Evolutionary conservation across 2,329 filamentous ascomycete genomes (phyloP).

Genomic region (Ophiobolus disseminans): DNA sequence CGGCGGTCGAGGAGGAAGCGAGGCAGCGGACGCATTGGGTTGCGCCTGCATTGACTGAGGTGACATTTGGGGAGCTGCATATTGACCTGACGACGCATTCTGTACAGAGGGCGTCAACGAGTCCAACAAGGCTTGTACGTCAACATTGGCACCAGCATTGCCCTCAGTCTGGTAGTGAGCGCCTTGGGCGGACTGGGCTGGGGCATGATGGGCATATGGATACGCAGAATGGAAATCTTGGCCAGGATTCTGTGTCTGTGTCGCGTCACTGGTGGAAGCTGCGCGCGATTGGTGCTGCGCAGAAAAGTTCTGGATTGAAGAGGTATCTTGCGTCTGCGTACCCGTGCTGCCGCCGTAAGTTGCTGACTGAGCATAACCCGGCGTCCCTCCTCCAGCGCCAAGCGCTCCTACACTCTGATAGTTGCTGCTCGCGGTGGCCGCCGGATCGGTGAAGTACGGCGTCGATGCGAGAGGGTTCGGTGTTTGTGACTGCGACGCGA

Average conservation of each 20-base stretch:
- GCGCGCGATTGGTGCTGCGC: conserved; percentile 40
- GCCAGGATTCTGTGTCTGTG: conserved; percentile 32
- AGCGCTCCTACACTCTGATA: conserved; percentile 34
- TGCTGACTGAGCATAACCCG: conserved; percentile 32
- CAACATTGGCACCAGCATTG: conserved; percentile 46
- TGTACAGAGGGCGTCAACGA: conserved; percentile 48
- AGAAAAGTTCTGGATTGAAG: conserved; percentile 49
- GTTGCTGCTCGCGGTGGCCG: conserved; percentile 9
- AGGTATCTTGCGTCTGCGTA: conserved; percentile 45
- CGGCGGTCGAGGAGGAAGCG: conserved; percentile 55
- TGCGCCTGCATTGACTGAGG: conserved; percentile 40
- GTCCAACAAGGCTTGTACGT: conserved; percentile 57
- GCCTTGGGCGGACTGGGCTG: conserved; percentile 40
- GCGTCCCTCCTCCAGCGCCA: conserved; percentile 29
- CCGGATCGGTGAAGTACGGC: conserved; percentile 42
- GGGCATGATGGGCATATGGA: conserved; percentile 37
- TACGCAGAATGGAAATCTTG: conserved; percentile 42
- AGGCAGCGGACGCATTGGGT: conserved; percentile 44
- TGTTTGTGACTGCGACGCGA: conserved; percentile 42
- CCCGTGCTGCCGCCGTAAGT: conserved; percentile 36
- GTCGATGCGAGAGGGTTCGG: conserved; percentile 38
- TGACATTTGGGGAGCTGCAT: conserved; percentile 42
- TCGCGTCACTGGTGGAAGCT: conserved; percentile 46
- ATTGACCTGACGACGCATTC: conserved; percentile 39
- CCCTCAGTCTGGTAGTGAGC: conserved; percentile 34